phyloP scores from a whole-genome alignment of 257 asterid genomes.

The Penstemon newberryi region DNA sequence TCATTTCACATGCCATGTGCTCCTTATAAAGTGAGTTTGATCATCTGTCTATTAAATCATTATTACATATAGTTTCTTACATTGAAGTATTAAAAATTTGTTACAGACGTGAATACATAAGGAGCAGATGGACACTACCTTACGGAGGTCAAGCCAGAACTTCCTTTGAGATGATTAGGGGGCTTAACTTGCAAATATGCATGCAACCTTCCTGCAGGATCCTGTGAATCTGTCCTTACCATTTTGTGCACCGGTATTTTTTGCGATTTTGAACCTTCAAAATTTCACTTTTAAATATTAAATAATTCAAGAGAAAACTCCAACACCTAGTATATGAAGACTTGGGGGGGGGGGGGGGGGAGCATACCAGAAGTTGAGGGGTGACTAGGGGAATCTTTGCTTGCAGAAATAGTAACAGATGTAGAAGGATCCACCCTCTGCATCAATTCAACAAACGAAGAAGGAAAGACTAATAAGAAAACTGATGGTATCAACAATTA shows the following conservation, averaged over 20 bases:
- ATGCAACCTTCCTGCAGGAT: constrained; percentile 98
- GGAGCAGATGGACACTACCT: constrained; percentile 53
- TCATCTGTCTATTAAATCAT: constrained; percentile 21
- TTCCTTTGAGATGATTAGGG: constrained; percentile 52
- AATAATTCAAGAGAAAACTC: constrained; percentile 26
- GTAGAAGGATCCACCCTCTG: constrained; percentile 63
- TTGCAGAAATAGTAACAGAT: constrained; percentile 38
- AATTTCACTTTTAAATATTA: constrained; percentile 21
- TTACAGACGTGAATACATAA: constrained; percentile 19
- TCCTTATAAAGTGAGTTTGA: constrained; percentile 19
- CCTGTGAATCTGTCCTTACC: constrained; percentile 89
- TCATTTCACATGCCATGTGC: constrained; percentile 18
- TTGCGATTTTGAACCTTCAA: constrained; percentile 64
- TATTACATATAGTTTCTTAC: constrained; percentile 5
- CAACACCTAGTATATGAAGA: constrained; percentile 22
- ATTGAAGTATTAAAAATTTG: constrained; percentile 25
- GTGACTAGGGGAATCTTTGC: constrained; percentile 48
- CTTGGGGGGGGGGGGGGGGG: constrained; percentile 23
- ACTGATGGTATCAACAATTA: constrained; percentile 5
- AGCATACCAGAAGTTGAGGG: constrained; percentile 57
- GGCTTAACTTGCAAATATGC: constrained; percentile 74
- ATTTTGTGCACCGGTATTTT: constrained; percentile 85
- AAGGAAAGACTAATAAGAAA: constrained; percentile 23
- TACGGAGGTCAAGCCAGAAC: constrained; percentile 67
- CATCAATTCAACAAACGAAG: constrained; percentile 18